Conservation (phyloP, 2,329 filamentous ascomycete genomes). For the Cucurbitaria berberidis region DNA sequence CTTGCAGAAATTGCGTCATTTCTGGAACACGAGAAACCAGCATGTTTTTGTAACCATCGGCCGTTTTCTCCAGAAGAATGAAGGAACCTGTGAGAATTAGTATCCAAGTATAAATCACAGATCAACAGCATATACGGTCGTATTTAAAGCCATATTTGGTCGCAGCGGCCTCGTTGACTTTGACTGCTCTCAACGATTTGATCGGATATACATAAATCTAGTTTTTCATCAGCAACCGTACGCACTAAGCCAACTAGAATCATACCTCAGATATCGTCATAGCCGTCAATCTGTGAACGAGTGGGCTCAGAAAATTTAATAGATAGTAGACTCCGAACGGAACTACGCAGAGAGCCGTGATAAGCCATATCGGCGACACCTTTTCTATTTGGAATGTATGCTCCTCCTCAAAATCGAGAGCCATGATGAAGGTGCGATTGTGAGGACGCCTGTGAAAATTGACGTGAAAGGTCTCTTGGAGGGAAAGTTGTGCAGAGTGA, state of each 20-base stretch:
- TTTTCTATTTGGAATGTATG: constrained; percentile 24
- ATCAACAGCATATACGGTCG: constrained; percentile 42
- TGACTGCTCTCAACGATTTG: constrained; percentile 53
- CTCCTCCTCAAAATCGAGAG: constrained; percentile 11
- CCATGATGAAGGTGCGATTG: background rate
- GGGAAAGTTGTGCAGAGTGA: background rate
- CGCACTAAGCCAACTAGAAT: background rate
- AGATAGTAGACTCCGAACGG: constrained; percentile 27
- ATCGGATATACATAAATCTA: constrained; percentile 57
- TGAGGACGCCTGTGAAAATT: background rate
- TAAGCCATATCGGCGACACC: constrained; percentile 27
- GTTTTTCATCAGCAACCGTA: constrained; percentile 1
- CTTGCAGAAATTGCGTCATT: constrained; percentile 51
- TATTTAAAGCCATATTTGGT: constrained; percentile 55
- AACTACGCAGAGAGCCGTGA: constrained; percentile 27
- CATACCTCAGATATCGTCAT: constrained; percentile 46
- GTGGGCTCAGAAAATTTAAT: constrained; percentile 28
- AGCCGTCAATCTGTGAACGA: constrained; percentile 27
- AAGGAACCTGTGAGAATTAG: constrained; percentile 29
- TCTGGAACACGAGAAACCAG: constrained; percentile 48
- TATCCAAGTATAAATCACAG: background rate
- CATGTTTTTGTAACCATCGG: constrained; percentile 51
- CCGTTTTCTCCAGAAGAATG: constrained; percentile 51
- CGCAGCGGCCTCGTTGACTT: constrained; percentile 47
- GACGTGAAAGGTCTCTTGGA: background rate